A percentile compares a stretch with the other conserved stretches of the same genome.
These are phyloP conservation scores for Suhomyces bribrorum DNA, from an alignment of 1,139 yeast genomes.

Conservation along the genomic window DNA sequence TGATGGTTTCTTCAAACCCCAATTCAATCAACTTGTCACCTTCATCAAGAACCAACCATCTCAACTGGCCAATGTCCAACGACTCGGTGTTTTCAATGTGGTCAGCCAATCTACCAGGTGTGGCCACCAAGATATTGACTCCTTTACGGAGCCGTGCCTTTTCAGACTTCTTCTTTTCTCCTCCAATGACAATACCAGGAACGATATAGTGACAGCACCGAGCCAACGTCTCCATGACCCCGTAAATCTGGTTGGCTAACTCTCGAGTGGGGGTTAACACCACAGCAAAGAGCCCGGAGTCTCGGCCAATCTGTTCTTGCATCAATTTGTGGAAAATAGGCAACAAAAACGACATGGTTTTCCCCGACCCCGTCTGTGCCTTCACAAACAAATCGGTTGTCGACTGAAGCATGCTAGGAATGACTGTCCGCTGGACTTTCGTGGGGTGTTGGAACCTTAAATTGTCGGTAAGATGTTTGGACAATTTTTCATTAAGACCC, in stretches of 20 bases:
- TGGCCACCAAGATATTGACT: constrained; percentile 82
- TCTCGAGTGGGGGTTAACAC: constrained; percentile 93
- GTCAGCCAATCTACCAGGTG: constrained; percentile 91
- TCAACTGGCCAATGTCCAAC: constrained; percentile 66
- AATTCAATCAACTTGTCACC: constrained; percentile 94
- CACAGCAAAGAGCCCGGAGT: constrained; percentile 85
- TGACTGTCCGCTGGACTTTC: constrained; percentile 75
- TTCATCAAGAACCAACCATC: constrained; percentile 89
- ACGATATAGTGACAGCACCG: constrained; percentile 80
- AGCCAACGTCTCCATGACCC: constrained; percentile 70
- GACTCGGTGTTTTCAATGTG: constrained; percentile 84
- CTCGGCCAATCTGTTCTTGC: constrained; percentile 56
- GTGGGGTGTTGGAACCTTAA: constrained; percentile 75
- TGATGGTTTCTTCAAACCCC: constrained; percentile 92
- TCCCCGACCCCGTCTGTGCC: constrained; percentile 97
- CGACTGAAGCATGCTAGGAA: constrained; percentile 63
- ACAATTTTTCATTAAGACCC: constrained; percentile 60
- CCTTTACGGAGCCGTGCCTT: constrained; percentile 90
- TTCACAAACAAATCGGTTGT: constrained; percentile 77
- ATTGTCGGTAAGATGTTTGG: constrained; percentile 56
- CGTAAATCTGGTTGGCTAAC: constrained; percentile 86
- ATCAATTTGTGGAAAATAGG: constrained; percentile 79
- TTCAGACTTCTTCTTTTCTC: constrained; percentile 90
- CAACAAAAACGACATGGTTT: constrained; percentile 79
- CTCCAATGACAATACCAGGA: constrained; percentile 93